Evolutionary conservation across 225 moss, liverwort and hornwort genomes (phyloP), one percentile per base, ranked within the genome.

Genomic region (Ulota crispa): DNA sequence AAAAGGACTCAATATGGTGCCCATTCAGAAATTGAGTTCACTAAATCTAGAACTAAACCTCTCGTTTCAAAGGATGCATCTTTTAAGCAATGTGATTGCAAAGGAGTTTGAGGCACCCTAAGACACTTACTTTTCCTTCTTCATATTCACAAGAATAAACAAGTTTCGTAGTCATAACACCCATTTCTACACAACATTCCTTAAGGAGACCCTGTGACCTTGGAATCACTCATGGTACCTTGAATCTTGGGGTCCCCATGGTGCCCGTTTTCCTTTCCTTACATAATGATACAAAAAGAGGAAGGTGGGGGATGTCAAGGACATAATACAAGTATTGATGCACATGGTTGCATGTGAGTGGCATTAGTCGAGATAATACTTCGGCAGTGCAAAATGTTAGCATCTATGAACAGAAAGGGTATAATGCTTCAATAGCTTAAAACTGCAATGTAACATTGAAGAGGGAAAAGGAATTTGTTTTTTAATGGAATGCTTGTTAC

Each of bases 401-500:
- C 18, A 64, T 50, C 32, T 32, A 10, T 77, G 34, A 64, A 64
- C 16, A 31, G 32, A 47, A 8, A 63, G 47, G 76, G 14, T 63
- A 31, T n/a, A 23, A 50, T n/a, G 76, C 64, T 64, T 64, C 50
- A 53, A 62, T 77, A 6, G 16, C 36, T 19, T 15, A 24, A 54
- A 36, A 39, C 54, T 78, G 20, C 5, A 54, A 1, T 20, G 32
- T 26, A 27, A 64, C 53, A 61, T 47, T 43, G 26, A 71, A 70
- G 50, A 59, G 50, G 26, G 24, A 34, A 74, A 69, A 16, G 60
- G 11, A 30, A 14, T 47, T 30, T 50, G 31, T n/a, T 66, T 77
- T 79, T 12, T 31, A 23, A 39, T 26, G 81, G 16, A 57, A 76
- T 61, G 28, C 59, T 79, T 24, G 62, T 82, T 77, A 88, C 88